These are phyloP conservation scores for Erucastrum elatum DNA, from an alignment of 345 rosid genomes.

Conservation along the genomic window DNA sequence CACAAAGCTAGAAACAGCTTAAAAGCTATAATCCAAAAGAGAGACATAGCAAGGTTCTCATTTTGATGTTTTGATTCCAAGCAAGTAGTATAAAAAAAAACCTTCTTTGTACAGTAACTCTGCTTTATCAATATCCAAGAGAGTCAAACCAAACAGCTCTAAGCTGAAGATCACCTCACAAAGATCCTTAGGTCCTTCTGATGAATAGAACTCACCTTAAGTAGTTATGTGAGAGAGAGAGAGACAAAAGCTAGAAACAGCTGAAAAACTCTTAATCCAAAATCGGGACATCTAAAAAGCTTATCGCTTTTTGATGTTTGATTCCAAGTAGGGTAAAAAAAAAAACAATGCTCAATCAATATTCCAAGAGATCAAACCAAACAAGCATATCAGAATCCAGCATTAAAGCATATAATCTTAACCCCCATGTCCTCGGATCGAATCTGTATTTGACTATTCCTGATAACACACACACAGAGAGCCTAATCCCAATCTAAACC, in stretches of 20 bases:
- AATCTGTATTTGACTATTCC: slow-evolving; percentile 14
- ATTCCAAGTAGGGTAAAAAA: neutral
- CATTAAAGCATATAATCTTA: slow-evolving; percentile 20
- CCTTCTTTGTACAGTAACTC: slow-evolving; percentile 12
- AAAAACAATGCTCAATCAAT: neutral
- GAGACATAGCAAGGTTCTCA: slow-evolving; percentile 5
- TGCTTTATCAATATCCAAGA: slow-evolving; percentile 12
- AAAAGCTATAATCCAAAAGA: slow-evolving; percentile 6
- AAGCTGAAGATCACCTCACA: neutral
- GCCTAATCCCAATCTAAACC: neutral
- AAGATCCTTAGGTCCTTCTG: neutral
- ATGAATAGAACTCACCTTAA: neutral
- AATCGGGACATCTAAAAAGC: slow-evolving; percentile 10
- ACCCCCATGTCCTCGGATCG: slow-evolving; percentile 30
- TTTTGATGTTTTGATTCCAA: slow-evolving; percentile 16
- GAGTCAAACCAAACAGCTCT: slow-evolving; percentile 17
- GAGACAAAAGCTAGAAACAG: slow-evolving; percentile 3
- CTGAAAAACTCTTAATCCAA: slow-evolving; percentile 12
- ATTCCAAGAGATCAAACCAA: slow-evolving; percentile 20
- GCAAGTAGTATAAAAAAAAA: neutral
- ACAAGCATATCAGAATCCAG: slow-evolving; percentile 26
- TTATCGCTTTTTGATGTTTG: slow-evolving; percentile 12
- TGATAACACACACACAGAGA: neutral
- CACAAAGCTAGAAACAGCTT: neutral
- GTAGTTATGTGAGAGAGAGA: neutral